Percentiles rank a stretch among this genome's conserved stretches.
phyloP scores from a whole-genome alignment of 352 stramenopile genomes.

The Phytophthora syringae region DNA sequence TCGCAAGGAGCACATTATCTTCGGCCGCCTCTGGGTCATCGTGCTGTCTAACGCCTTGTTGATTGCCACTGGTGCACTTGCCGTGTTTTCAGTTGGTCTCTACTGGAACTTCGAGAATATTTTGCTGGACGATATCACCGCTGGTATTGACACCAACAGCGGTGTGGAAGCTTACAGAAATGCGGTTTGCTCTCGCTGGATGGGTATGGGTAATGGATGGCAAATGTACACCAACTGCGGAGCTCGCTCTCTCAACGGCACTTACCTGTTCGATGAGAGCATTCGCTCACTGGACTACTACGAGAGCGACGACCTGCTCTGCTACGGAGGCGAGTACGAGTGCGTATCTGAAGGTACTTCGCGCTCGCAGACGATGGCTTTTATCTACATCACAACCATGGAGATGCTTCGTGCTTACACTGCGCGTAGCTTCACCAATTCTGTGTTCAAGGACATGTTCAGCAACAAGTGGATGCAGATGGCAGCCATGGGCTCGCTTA shows the following conservation, averaged over 20 bases:
- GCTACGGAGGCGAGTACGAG: slow-evolving; percentile 58
- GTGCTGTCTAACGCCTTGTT: slow-evolving; percentile 73
- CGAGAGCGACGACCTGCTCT: slow-evolving; percentile 55
- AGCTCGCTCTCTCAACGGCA: slow-evolving; percentile 38
- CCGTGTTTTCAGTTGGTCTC: slow-evolving; percentile 66
- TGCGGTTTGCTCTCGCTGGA: slow-evolving; percentile 64
- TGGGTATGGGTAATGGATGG: slow-evolving; percentile 52
- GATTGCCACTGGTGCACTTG: slow-evolving; percentile 57
- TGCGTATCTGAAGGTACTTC: slow-evolving; percentile 70
- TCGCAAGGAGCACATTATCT: slow-evolving; percentile 65
- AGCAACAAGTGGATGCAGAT: slow-evolving; percentile 86
- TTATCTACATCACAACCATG: slow-evolving; percentile 83
- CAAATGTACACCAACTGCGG: slow-evolving; percentile 59
- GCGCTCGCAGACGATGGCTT: slow-evolving; percentile 76
- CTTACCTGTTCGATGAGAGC: slow-evolving; percentile 46
- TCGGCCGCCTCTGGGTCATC: slow-evolving; percentile 70
- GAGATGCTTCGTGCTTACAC: slow-evolving; percentile 79
- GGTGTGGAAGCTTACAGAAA: slow-evolving; percentile 50
- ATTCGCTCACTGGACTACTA: slow-evolving; percentile 38
- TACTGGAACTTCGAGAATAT: slow-evolving; percentile 79
- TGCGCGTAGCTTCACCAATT: slow-evolving; percentile 80
- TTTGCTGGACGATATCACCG: slow-evolving; percentile 61
- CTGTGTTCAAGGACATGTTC: slow-evolving; percentile 73
- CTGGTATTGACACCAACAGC: slow-evolving; percentile 41
- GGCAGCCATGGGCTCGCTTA: slow-evolving; percentile 63